These are phyloP conservation scores for Alternaria burnsii DNA, from an alignment of 2,329 filamentous ascomycete species.

Conservation along the genomic window DNA sequence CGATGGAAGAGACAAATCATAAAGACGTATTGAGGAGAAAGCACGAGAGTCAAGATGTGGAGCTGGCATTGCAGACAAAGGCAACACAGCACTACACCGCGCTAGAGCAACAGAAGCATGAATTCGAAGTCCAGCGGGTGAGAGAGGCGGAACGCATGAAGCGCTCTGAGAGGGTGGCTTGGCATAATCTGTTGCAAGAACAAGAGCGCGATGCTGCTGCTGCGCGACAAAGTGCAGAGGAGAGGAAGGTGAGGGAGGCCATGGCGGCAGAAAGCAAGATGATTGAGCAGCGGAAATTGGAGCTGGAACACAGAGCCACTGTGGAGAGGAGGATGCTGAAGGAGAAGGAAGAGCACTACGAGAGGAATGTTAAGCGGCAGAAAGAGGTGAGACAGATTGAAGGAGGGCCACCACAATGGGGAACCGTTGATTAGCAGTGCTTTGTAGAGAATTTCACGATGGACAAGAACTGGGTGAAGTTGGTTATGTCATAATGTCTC, in stretches of 20 bases:
- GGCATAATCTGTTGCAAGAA: slow-evolving; percentile 40
- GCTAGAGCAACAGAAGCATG: slow-evolving; percentile 43
- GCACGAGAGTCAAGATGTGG: slow-evolving; percentile 38
- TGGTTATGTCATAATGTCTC: background rate
- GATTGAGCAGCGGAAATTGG: slow-evolving; percentile 35
- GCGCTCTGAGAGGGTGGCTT: slow-evolving; percentile 39
- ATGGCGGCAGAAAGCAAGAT: slow-evolving; percentile 29
- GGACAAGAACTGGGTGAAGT: background rate
- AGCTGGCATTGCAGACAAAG: slow-evolving; percentile 30
- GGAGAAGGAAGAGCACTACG: slow-evolving; percentile 47
- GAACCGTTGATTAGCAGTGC: slow-evolving; percentile 36
- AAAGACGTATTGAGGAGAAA: slow-evolving; percentile 39
- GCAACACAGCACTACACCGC: slow-evolving; percentile 29
- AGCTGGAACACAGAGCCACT: slow-evolving; percentile 37
- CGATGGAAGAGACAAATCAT: slow-evolving; percentile 41
- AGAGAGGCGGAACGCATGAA: slow-evolving; percentile 44
- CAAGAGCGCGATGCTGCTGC: slow-evolving; percentile 41
- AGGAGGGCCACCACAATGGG: slow-evolving; percentile 32
- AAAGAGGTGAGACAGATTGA: slow-evolving; percentile 43
- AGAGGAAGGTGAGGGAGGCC: slow-evolving; percentile 28
- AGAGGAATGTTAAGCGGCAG: slow-evolving; percentile 45
- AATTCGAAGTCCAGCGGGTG: slow-evolving; percentile 42
- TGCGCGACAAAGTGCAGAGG: slow-evolving; percentile 32
- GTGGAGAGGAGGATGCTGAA: slow-evolving; percentile 39
- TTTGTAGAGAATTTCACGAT: background rate